Evolutionary conservation across 78 protist genomes (phyloP).

Genomic region (Chrysochromulina tobinii): DNA sequence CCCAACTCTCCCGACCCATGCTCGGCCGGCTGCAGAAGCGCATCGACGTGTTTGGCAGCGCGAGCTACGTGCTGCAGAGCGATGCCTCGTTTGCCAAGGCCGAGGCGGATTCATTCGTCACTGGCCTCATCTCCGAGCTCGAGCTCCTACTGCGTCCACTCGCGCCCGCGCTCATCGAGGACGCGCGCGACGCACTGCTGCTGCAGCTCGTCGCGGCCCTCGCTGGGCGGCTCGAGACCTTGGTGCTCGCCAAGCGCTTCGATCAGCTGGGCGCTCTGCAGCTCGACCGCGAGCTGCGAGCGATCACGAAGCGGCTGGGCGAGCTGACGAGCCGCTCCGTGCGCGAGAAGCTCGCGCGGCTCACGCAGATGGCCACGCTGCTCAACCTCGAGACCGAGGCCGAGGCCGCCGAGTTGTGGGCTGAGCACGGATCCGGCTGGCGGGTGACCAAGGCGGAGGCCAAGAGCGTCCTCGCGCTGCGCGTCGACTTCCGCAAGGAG

Average conservation of each 20-base stretch:
- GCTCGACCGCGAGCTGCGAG: neutral
- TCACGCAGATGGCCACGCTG: neutral
- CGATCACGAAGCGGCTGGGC: neutral
- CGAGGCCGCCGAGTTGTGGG: neutral
- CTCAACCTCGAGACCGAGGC: neutral
- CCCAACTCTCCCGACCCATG: neutral
- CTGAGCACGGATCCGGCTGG: neutral
- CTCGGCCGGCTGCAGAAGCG: neutral
- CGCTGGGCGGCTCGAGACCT: neutral
- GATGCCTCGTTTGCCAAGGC: neutral
- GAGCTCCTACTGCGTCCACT: too few species aligned
- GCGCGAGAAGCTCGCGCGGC: neutral
- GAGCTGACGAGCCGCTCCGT: neutral
- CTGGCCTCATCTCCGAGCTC: neutral
- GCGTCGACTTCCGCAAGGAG: neutral
- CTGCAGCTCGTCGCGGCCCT: neutral
- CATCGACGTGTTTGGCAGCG: neutral
- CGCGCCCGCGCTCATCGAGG: neutral
- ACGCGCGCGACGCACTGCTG: neutral
- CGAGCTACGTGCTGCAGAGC: neutral
- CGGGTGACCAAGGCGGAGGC: neutral
- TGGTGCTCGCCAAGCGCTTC: neutral
- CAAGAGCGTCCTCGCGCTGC: neutral
- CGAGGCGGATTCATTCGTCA: neutral
- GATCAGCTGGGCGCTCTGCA: neutral